Evolutionary conservation across 345 rosid species (phyloP).

Genomic region (rapeseed (Brassica napus)): Da-Ae NC_063446.1:71413501-71414000

Average conservation of each 20-base stretch:
- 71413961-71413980: background rate
- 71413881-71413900: constrained; percentile 40
- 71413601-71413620: too few species aligned
- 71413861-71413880: constrained; percentile 41
- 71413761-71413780: constrained; percentile 46
- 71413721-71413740: constrained; percentile 32
- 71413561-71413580: constrained; percentile 26
- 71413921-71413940: constrained; percentile 40
- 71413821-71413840: too few species aligned
- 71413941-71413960: background rate
- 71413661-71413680: too few species aligned
- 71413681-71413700: too few species aligned
- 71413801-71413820: background rate
- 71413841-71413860: constrained; percentile 14
- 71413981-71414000: too few species aligned
- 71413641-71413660: too few species aligned
- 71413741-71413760: constrained; percentile 48
- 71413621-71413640: too few species aligned
- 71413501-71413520: constrained; percentile 27
- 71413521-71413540: constrained; percentile 26
- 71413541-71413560: constrained; percentile 16
- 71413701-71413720: constrained; percentile 29
- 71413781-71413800: constrained; percentile 49
- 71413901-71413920: background rate
- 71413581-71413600: too few species aligned